Evolutionary conservation across 2,329 filamentous ascomycete species (phyloP).

Genomic region (Arthrobotrys conoides): DNA sequence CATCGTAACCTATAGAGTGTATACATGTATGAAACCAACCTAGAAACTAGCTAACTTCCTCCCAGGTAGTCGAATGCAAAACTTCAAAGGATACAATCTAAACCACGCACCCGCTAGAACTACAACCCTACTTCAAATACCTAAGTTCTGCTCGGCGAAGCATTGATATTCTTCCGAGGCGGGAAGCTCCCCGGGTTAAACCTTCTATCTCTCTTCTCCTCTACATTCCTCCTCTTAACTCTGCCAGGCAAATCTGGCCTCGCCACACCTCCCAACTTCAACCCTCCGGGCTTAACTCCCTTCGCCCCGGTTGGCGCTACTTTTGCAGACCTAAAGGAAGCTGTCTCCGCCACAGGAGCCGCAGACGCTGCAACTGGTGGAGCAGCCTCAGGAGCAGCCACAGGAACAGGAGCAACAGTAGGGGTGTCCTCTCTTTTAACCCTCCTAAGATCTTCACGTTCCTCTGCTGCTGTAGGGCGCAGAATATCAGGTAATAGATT

Average conservation of each 20-base stretch:
- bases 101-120: no score
- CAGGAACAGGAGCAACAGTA: background rate
- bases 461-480: background rate
- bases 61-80: no score
- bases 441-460: background rate
- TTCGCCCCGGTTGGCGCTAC: background rate
- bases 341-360: background rate
- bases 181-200: background rate
- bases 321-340: no score
- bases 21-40: background rate
- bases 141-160: background rate
- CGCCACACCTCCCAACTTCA: background rate
- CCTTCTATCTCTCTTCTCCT: background rate
- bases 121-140: no score
- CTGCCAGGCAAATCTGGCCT: background rate
- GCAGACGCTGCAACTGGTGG: background rate
- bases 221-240: background rate
- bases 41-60: background rate
- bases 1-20: background rate
- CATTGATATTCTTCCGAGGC: background rate
- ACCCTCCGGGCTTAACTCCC: background rate
- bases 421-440: background rate
- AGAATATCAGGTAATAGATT: background rate
- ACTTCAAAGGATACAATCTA: no score
- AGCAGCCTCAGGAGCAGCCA: background rate